Percentiles rank a stretch among this genome's conserved stretches.
Conservation (phyloP, 371 early-diverging fungal genomes). For the Mortierella sp. region DNA sequence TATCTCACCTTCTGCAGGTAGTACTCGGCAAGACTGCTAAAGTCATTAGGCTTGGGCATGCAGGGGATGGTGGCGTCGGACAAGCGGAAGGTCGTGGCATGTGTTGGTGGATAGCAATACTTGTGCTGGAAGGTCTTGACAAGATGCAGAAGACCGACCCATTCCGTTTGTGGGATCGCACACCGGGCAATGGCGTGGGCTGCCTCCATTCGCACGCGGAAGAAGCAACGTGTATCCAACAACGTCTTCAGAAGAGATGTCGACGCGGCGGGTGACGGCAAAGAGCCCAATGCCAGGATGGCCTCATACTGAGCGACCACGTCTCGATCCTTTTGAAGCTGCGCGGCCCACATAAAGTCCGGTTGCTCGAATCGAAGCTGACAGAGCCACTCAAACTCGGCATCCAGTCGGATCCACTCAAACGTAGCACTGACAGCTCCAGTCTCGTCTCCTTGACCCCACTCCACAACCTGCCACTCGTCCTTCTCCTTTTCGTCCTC, state of each 20-base stretch:
- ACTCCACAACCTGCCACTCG: constrained; percentile 84
- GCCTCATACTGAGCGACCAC: constrained; percentile 97
- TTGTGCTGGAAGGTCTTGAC: constrained; percentile 80
- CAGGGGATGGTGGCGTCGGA: constrained; percentile 61
- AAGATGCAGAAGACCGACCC: constrained; percentile 84
- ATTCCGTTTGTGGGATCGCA: constrained; percentile 67
- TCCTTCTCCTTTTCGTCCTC: constrained; percentile 77
- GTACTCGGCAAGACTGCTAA: constrained; percentile 87
- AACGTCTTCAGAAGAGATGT: constrained; percentile 84
- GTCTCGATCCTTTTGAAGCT: constrained; percentile 94
- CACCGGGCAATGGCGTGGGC: constrained; percentile 88
- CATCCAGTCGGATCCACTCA: constrained; percentile 98
- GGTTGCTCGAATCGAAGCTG: constrained; percentile 91
- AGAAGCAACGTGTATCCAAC: constrained; percentile 89
- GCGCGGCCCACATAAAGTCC: constrained; percentile 97
- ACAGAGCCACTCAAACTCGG: constrained; percentile 96
- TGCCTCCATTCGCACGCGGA: constrained; percentile 94
- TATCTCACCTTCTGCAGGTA: constrained; percentile 83
- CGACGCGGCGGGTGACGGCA: constrained; percentile 79
- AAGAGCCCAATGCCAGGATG: constrained; percentile 71
- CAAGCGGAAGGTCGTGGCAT: constrained; percentile 37
- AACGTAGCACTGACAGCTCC: constrained; percentile 82
- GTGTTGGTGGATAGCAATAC: constrained; percentile 72
- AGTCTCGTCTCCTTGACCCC: constrained; percentile 87
- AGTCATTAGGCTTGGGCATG: constrained; percentile 90